phyloP scores from a whole-genome alignment of 1,139 yeast species.

The Geotrichum europaeum region DNA sequence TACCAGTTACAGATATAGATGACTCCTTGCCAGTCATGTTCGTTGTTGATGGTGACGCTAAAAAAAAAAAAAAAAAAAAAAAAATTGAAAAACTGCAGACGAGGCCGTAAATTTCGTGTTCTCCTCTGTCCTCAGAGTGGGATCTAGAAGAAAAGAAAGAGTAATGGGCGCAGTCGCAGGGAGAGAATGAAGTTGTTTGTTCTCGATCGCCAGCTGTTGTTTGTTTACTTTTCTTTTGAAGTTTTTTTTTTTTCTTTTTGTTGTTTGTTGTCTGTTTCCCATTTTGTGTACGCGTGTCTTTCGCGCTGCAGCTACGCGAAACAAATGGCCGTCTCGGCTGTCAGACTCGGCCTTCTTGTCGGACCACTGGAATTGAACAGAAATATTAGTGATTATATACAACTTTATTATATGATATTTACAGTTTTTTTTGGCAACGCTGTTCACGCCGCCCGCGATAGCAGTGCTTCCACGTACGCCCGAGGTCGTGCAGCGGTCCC shows the following conservation, averaged over 20 bases:
- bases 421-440: background rate
- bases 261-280: background rate
- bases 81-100: background rate
- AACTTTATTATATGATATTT: background rate
- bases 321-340: background rate
- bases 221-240: background rate
- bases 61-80: background rate
- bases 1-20: constrained; percentile 68
- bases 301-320: background rate
- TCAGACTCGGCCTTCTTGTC: background rate
- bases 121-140: background rate
- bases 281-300: background rate
- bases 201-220: background rate
- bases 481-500: background rate
- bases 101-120: background rate
- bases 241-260: background rate
- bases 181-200: background rate
- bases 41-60: background rate
- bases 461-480: background rate
- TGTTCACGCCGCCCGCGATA: background rate
- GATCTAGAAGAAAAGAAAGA: background rate
- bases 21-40: constrained; percentile 42
- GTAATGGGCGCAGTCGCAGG: background rate
- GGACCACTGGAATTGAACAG: background rate
- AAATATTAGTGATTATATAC: background rate